Evolutionary conservation across 208 protist genomes (phyloP), one percentile per base, ranked within the genome.

Genomic region (Wallacemonas sp.): DNA sequence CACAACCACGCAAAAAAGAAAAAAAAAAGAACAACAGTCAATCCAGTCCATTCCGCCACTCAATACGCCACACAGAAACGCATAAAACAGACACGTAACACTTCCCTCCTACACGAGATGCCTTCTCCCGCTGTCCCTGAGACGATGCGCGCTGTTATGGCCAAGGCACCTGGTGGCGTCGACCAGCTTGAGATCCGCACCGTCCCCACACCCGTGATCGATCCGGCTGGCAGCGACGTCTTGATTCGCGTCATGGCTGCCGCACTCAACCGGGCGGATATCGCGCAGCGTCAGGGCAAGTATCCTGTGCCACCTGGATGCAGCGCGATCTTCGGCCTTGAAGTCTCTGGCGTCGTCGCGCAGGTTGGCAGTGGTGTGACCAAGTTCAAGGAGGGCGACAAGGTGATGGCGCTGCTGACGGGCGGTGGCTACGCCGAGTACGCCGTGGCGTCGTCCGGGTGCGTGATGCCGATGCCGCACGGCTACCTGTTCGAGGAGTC

Each of bases 361-460:
- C 72, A 88, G 56, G 77, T 91, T 1, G 85, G 87, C 11, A n/a
- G 62, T 2, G 58, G 68, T 2, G 78, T 75, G 2, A 75, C 30
- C 1, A 38, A 48, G 17, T 83, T 89, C 24, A 91, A 90, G 44
- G 85, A 86, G 57, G 94, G 92, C 27, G 90, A 96, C 69, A 65
- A 74, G 19, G 90, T 96, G 9, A 94, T 94, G 83, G 87, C 83
- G 39, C 79, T 98, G n/a, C 87, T 97, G 21, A 48, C 60, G 11
- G 94, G 94, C n/a, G 94, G 94, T 39, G 94, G 91, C 33, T 98
- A 98, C 76, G 92, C 92, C 0, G 89, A 97, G 41, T 94, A 91
- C 77, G 85, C 74, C 12, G 80, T 85, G 21, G 87, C 94, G 4
- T 72, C 88, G 30, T 57, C 80, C 32, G 74, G 70, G 19, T 73